Conservation (phyloP, 2,329 filamentous ascomycete species). For the Xylariaceae sp. region DNA sequence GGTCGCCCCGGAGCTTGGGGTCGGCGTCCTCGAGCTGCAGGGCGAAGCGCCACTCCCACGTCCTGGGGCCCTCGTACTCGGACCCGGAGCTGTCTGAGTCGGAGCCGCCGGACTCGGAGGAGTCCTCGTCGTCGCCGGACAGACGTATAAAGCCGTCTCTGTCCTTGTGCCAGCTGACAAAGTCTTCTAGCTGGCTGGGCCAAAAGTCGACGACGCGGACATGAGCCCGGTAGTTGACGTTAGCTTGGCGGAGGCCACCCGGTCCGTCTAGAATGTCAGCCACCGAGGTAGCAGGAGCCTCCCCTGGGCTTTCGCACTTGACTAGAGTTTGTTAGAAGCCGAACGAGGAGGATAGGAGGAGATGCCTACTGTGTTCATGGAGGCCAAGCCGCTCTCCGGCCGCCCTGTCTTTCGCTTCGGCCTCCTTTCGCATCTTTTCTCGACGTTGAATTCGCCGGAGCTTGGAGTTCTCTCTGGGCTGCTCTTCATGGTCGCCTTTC, state of each 20-base stretch:
- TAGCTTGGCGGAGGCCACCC: constrained; percentile 73
- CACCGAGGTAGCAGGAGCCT: constrained; percentile 28
- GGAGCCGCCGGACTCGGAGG: constrained; percentile 17
- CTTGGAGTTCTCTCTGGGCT: constrained; percentile 15
- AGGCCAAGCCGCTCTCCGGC: constrained; percentile 21
- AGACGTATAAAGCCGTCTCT: constrained; percentile 46
- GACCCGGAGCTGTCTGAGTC: constrained; percentile 22
- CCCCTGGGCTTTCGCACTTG: constrained; percentile 37
- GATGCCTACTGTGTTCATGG: constrained; percentile 23
- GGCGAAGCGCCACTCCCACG: constrained; percentile 81
- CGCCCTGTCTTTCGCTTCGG: constrained; percentile 21
- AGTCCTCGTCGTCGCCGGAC: constrained; percentile 33
- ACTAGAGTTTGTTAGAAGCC: constrained; percentile 26
- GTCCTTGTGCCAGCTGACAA: constrained; percentile 44
- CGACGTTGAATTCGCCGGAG: constrained; percentile 21
- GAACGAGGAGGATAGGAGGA: background rate
- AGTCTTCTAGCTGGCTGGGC: constrained; percentile 63
- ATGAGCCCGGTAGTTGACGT: constrained; percentile 59
- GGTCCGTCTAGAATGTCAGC: no score
- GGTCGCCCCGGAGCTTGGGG: constrained; percentile 24
- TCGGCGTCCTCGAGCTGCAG: constrained; percentile 67
- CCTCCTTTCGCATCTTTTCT: constrained; percentile 14
- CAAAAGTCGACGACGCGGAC: constrained; percentile 79
- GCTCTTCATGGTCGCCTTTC: constrained; percentile 11
- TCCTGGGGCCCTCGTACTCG: constrained; percentile 17